Percentiles rank a stretch among this genome's conserved stretches.
Evolutionary conservation across 179 eudicot genomes (phyloP).

Genomic region (Pouteria campechiana): DNA sequence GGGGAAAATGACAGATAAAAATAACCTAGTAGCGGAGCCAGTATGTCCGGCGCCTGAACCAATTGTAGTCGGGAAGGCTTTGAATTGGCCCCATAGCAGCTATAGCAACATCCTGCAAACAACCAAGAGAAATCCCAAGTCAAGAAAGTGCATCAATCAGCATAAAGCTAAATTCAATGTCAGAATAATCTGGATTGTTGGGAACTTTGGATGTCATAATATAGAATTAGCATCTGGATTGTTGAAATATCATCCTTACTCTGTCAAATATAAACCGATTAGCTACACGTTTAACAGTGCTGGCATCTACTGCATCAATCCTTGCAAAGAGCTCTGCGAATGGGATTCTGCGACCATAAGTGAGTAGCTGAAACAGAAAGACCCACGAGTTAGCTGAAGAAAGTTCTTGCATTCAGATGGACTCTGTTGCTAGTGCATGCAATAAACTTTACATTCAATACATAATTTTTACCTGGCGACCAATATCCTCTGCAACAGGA

Average conservation of each 20-base stretch:
- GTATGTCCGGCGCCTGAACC: slow-evolving; percentile 65
- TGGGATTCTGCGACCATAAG: slow-evolving; percentile 82
- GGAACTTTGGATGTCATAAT: neutral
- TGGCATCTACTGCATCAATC: slow-evolving; percentile 76
- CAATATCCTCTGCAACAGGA: slow-evolving; percentile 64
- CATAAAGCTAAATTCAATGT: too few relatives aligned
- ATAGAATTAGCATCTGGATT: too few relatives aligned
- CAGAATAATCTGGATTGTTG: too few relatives aligned
- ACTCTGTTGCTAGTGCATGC: too few relatives aligned
- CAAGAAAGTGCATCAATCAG: too few relatives aligned
- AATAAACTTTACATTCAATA: neutral
- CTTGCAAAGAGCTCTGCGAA: slow-evolving; percentile 73
- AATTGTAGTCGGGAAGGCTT: slow-evolving; percentile 48
- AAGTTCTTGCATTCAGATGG: neutral
- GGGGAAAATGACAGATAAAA: too few relatives aligned
- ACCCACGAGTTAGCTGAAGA: neutral
- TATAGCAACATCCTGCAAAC: slow-evolving; percentile 40
- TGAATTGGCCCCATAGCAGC: slow-evolving; percentile 57
- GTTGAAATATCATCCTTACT: slow-evolving; percentile 30
- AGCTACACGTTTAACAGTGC: slow-evolving; percentile 70
- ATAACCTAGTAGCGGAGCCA: slow-evolving; percentile 39
- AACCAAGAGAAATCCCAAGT: neutral
- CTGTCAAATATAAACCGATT: slow-evolving; percentile 65
- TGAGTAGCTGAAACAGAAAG: slow-evolving; percentile 47
- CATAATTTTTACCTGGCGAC: slow-evolving; percentile 46